phyloP scores from a whole-genome alignment of 192 early-diverging fungal genomes.

The Dimargaris verticillata region DNA sequence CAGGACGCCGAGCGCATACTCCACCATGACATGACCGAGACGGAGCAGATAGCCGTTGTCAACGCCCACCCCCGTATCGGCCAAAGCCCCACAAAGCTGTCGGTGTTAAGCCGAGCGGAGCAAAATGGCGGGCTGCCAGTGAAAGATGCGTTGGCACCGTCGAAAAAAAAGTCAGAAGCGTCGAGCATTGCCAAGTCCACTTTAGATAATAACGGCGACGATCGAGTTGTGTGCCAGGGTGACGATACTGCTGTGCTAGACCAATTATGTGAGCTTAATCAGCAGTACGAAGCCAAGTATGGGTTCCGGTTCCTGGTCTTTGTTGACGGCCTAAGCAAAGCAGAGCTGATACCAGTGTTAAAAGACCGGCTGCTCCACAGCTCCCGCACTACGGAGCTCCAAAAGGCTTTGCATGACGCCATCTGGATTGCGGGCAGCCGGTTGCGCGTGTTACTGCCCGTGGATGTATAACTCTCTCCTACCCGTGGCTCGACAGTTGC shows the following conservation, averaged over 20 bases:
- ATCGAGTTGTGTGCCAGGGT: slow-evolving; percentile 11
- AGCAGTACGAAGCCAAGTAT: slow-evolving; percentile 52
- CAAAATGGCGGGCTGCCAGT: slow-evolving; percentile 26
- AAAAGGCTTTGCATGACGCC: slow-evolving; percentile 57
- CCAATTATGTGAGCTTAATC: slow-evolving; percentile 40
- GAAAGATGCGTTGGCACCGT: slow-evolving; percentile 18
- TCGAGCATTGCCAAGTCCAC: no score
- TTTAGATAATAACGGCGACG: slow-evolving; percentile 12
- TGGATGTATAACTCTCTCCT: no score
- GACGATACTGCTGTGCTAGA: slow-evolving; percentile 38
- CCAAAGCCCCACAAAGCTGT: slow-evolving; percentile 38
- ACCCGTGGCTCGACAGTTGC: no score
- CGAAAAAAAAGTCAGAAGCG: no score
- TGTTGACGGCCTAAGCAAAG: slow-evolving; percentile 56
- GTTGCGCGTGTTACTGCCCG: background rate
- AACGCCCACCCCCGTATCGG: slow-evolving; percentile 87
- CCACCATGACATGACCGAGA: slow-evolving; percentile 31
- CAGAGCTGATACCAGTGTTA: slow-evolving; percentile 60
- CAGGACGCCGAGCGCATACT: slow-evolving; percentile 32
- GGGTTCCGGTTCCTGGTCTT: slow-evolving; percentile 75
- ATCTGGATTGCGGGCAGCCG: slow-evolving; percentile 67
- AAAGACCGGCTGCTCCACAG: slow-evolving; percentile 46
- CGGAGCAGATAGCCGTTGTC: slow-evolving; percentile 61
- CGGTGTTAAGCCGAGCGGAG: slow-evolving; percentile 51
- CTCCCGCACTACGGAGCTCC: slow-evolving; percentile 44